Evolutionary conservation across 2,329 filamentous ascomycete genomes (phyloP).

Genomic region (Calonectria multiphialidica): DNA sequence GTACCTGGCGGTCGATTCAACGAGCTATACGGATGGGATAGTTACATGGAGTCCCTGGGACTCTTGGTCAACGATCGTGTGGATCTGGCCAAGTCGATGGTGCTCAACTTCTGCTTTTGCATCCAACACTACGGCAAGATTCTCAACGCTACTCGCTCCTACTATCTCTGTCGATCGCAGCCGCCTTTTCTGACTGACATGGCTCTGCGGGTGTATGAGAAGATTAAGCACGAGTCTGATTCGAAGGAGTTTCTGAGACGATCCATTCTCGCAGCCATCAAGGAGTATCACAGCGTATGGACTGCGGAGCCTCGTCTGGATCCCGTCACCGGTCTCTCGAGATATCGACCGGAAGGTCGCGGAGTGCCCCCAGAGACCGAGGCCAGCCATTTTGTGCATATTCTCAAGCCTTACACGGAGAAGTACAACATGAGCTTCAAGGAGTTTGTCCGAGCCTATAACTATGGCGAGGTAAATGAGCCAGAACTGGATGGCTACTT

Average conservation of each 20-base stretch:
- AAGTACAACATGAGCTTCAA: slow-evolving; percentile 87
- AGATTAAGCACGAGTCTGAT: slow-evolving; percentile 87
- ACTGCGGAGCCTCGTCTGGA: slow-evolving; percentile 83
- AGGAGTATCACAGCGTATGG: slow-evolving; percentile 95
- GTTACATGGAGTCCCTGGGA: slow-evolving; percentile 97
- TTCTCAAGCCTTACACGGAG: slow-evolving; percentile 83
- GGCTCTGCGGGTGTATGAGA: slow-evolving; percentile 92
- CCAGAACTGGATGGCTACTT: slow-evolving; percentile 96
- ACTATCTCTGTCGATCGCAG: slow-evolving; percentile 94
- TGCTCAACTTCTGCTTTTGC: slow-evolving; percentile 96
- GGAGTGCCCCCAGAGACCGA: slow-evolving; percentile 95
- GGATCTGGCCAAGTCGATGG: slow-evolving; percentile 93
- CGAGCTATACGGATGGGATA: slow-evolving; percentile 98
- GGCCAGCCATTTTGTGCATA: slow-evolving; percentile 85
- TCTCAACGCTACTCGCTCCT: slow-evolving; percentile 94
- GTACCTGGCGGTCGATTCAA: slow-evolving; percentile 98
- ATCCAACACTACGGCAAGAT: slow-evolving; percentile 99
- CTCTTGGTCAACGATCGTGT: slow-evolving; percentile 87
- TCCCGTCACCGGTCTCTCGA: slow-evolving; percentile 80
- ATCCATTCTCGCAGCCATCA: slow-evolving; percentile 91
- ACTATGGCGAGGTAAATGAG: slow-evolving; percentile 79
- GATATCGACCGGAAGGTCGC: slow-evolving; percentile 85
- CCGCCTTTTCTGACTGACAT: slow-evolving; percentile 98
- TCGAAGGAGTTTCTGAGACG: slow-evolving; percentile 84
- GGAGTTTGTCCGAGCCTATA: slow-evolving; percentile 91